A percentile compares a stretch with the other conserved stretches of the same genome.
These are phyloP conservation scores for Paxillus rubicundulus DNA, from an alignment of 768 basidiomycete genomes.

Conservation along the genomic window DNA sequence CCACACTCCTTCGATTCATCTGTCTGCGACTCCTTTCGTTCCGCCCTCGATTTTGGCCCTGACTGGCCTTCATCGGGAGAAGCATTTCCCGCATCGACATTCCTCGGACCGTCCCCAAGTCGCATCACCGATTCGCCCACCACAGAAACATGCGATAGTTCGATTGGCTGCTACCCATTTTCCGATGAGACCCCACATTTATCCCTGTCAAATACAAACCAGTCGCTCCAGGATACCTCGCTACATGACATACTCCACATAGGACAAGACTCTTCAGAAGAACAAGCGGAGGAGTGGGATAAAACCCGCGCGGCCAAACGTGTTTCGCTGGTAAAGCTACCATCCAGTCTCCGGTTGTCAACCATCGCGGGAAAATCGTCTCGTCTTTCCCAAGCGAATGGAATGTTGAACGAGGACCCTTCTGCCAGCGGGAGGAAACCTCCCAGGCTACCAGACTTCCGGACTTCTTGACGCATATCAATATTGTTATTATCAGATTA, in stretches of 20 bases:
- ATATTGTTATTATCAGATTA: neutral
- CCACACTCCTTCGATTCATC: conserved; percentile 43
- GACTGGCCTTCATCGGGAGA: conserved; percentile 47
- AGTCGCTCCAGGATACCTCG: conserved; percentile 18
- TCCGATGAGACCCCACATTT: conserved; percentile 25
- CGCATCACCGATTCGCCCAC: conserved; percentile 37
- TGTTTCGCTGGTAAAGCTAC: conserved; percentile 76
- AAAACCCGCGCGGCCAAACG: conserved; percentile 82
- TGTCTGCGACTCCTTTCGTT: conserved; percentile 60
- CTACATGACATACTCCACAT: conserved; percentile 48
- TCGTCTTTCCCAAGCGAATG: conserved; percentile 1
- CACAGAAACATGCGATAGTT: conserved; percentile 28
- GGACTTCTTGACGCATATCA: conserved; percentile 1
- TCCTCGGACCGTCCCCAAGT: conserved; percentile 26
- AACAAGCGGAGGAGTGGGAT: conserved; percentile 88
- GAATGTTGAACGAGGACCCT: conserved; percentile 10
- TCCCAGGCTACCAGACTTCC: conserved; percentile 4
- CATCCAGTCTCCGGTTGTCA: conserved; percentile 46
- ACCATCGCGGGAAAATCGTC: conserved; percentile 18
- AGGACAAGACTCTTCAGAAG: conserved; percentile 47
- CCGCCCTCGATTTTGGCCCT: conserved; percentile 56
- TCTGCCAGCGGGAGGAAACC: neutral
- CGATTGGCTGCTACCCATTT: conserved; percentile 32
- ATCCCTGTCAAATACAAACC: conserved; percentile 18
- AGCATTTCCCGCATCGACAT: conserved; percentile 33